Conservation (phyloP, 176 grass and related monocot species). For the Bromus sterilis region DNA sequence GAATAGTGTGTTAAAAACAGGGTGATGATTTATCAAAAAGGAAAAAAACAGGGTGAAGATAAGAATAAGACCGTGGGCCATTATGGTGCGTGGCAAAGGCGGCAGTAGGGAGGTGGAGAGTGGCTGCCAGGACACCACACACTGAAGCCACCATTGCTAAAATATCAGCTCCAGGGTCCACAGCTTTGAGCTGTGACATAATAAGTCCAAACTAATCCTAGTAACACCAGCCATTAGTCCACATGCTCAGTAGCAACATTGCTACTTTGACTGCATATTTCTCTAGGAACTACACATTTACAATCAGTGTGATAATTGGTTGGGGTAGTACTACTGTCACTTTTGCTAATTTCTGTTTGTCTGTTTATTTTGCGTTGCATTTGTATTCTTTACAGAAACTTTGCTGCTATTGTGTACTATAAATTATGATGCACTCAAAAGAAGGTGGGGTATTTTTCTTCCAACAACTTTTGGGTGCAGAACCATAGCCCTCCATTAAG, state of each 20-base stretch:
- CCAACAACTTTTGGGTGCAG: constrained; percentile 4
- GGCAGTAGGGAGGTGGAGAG: background rate
- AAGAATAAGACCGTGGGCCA: background rate
- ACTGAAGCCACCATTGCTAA: background rate
- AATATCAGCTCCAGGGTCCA: background rate
- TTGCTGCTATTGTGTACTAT: background rate
- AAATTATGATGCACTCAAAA: background rate
- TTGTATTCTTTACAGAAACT: background rate
- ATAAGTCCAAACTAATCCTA: background rate
- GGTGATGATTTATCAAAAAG: too few relatives aligned
- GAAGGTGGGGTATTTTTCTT: background rate
- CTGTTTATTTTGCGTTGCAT: background rate
- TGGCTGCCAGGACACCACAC: background rate
- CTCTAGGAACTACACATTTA: background rate
- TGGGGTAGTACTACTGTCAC: background rate
- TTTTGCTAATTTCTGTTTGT: background rate
- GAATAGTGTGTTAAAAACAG: background rate
- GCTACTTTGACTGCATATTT: background rate
- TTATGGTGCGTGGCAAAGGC: background rate
- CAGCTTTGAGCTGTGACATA: background rate
- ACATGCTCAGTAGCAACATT: background rate
- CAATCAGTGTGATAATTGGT: background rate
- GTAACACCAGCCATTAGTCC: background rate
- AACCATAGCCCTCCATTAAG: background rate
- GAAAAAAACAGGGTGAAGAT: background rate